Evolutionary conservation across 1,284 basidiomycete species (phyloP), one percentile per base, ranked within the genome.

Genomic region (Leccinum fallax): DNA sequence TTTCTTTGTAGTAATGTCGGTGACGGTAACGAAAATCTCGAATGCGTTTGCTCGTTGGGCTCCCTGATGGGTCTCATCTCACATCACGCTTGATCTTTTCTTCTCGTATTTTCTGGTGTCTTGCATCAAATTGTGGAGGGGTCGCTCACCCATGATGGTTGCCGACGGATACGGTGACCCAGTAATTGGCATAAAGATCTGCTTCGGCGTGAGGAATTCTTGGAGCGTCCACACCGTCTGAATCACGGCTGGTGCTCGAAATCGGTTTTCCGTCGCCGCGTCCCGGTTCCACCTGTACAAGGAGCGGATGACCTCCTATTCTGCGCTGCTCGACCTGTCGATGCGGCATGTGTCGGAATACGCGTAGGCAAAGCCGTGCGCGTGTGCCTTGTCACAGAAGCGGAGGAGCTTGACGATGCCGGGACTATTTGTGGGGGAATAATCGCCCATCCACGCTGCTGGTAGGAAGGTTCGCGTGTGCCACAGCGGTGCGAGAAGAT

Each of bases 1-100:
- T 95, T 72, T 98, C 95, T 75, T 97, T 97, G 81, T 97, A 93
- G 78, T 92, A 62, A 99, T 98, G 75, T 99, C 97, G 7, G 97
- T 99, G 16, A 98, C 95, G 3, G 94, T 93, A 26, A 99, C 91
- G 72, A 99, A 99, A 59, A 98, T 93, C 80, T 99, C 97, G 72
- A 99, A 99, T 1, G 97, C 97, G 74, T 94, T 89, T 26, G 24
- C 24, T 26, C 24, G 24, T 26, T 26, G 24, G 93, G 89, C 71
- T 99, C 97, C 24, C 97, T 85, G 54, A 96, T 87, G 7, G 30
- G 28, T 96, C 96, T 26, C 94, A 86, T 78, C 98, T 97, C 43
- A 97, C 89, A 73, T 98, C 94, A 62, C 93, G 83, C 77, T 97
- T 98, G 70, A 97, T 95, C 79, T 95, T 97, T 43, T 90, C 91